Base-by-base conservation (phyloP, 306 rosid species). In the Cicer arietinum region DNA sequence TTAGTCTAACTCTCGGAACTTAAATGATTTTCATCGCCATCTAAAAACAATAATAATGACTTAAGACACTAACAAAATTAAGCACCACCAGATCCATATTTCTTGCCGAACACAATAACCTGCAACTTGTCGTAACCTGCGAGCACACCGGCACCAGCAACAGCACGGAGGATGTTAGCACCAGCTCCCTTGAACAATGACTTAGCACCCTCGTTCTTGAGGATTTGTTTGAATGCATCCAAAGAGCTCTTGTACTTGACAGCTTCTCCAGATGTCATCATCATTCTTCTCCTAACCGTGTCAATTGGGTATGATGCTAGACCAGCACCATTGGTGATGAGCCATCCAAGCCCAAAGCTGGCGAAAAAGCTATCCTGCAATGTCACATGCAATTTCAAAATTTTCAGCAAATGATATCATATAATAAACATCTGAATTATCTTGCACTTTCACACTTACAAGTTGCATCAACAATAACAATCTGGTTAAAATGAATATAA, bases 221-320 rank as follows among this genome's bases (percentile, higher is more conserved):
- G 59, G 76, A 91, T 93, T 75, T 93, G 97, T 2, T 60, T 0
- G 51, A 93, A 93, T 2, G 97, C 98, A 73, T 93, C 96, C 4
- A 85, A 0, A 13, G 98, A 89, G 65, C 92, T 89, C 86, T 81
- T 91, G 90, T 93, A 93, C 92, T 93, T 91, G 22, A 89, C 97
- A 0, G 98, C 98, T 65, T 93, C 98, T 18, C 98, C 98, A 0
- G 98, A 93, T 17, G 98, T 93, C 98, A 93, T 93, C 98, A 93
- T 93, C 94, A 93, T 93, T 93, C 98, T 91, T 93, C 97, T 91
- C 50, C 96, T 87, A 2, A 93, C 98, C 0, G 98, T 91, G 88
- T 93, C 98, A 79, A 91, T 83, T 11, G 97, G 97, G 89, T 93
- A 93, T 51, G 98, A 88, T 52, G 96, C 98, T 18, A 92, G 85